Evolutionary conservation across 208 protist species (phyloP).

Genomic region (Wallacemonas sp.): DNA sequence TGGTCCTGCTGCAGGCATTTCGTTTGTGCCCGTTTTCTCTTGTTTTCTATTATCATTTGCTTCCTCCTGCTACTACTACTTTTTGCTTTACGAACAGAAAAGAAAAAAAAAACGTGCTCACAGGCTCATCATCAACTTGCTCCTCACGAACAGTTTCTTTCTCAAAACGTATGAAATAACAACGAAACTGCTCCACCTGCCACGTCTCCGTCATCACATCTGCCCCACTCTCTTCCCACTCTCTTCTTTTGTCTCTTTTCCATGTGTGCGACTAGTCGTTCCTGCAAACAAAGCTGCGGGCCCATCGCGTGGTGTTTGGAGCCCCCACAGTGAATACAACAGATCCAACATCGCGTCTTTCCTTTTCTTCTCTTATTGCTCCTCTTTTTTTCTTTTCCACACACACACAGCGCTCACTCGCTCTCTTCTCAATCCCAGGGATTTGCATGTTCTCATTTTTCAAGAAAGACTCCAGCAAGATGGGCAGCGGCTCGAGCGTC

Average conservation of each 20-base stretch:
- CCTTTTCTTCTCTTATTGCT: not conserved
- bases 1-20: slow-evolving; percentile 5
- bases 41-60: slow-evolving; percentile 16
- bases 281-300: too few species aligned
- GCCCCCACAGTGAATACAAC: too few species aligned
- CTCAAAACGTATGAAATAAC: too few species aligned
- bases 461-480: not conserved
- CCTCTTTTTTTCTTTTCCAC: not conserved
- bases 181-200: not conserved
- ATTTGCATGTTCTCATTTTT: not conserved
- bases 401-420: too few species aligned
- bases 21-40: slow-evolving; percentile 5
- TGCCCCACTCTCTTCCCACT: not conserved
- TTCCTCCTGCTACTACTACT: not conserved
- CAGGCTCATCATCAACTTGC: not conserved
- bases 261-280: not conserved
- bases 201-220: not conserved
- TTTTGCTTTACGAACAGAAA: not conserved
- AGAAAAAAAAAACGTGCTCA: not conserved
- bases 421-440: not conserved
- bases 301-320: too few species aligned
- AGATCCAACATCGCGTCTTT: too few species aligned
- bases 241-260: not conserved
- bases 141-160: not conserved
- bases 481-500: slow-evolving; percentile 2